These are phyloP conservation scores for Penstemon eatonii DNA, from an alignment of 257 asterid species.

Conservation along the genomic window DNA sequence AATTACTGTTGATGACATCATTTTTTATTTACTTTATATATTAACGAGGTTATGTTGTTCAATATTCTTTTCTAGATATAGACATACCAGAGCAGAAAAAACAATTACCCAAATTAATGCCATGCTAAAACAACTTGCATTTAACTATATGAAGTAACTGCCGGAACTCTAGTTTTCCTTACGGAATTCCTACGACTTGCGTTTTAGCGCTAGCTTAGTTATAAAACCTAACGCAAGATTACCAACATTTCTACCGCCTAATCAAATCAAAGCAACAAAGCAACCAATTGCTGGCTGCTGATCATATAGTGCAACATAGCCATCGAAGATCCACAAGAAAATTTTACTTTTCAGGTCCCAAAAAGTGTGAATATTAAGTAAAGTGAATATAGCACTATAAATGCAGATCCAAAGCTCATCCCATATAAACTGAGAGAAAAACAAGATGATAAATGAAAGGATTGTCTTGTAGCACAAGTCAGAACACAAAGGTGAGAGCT, in stretches of 20 bases:
- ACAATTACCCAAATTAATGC: neutral
- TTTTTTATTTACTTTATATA: neutral
- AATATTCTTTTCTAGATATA: neutral
- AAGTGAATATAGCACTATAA: conserved; percentile 8
- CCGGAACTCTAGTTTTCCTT: neutral
- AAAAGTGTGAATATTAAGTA: neutral
- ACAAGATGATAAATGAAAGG: neutral
- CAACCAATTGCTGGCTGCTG: conserved; percentile 1
- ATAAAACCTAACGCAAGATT: conserved; percentile 7
- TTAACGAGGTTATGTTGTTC: neutral
- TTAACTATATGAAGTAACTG: neutral
- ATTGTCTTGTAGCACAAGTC: conserved; percentile 1
- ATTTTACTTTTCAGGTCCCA: neutral
- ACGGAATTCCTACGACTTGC: conserved; percentile 1
- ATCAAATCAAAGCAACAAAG: neutral
- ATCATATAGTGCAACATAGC: neutral
- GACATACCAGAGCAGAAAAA: neutral
- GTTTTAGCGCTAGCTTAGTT: neutral
- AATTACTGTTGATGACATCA: neutral
- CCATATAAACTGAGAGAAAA: conserved; percentile 17
- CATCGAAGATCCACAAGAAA: neutral
- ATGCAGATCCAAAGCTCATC: conserved; percentile 3
- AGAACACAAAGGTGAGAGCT: conserved; percentile 23
- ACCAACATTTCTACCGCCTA: conserved; percentile 13
- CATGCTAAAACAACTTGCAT: neutral